Evolutionary conservation across 306 rosid species (phyloP), one percentile per base, ranked within the genome.

Genomic region (Cyclanthera cordifolia): DNA sequence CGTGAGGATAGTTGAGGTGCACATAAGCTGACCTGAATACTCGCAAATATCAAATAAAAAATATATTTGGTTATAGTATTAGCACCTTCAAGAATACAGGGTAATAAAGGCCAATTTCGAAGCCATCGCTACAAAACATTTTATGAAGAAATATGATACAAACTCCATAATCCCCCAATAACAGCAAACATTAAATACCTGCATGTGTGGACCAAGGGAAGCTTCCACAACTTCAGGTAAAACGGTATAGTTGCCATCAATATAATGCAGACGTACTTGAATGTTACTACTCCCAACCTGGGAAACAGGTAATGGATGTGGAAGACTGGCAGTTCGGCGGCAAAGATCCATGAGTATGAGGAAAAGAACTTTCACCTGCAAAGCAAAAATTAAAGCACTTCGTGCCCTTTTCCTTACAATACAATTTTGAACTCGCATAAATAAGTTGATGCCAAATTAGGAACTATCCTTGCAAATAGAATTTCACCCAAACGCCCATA

Each of bases 201-300:
- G 95, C 98, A 92, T 87, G 75, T 92, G 91, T 55, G 96, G 93
- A 68, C 91, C 95, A 76, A 92, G 86, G 64, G 96, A 83, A 53
- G 96, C 96, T 87, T 89, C 98, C 52, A 92, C 88, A 43, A 92
- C 95, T 81, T 92, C 95, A 14, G 98, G 98, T 68, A 89, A 84
- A 60, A 92, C 96, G 11, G 95, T 89, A 70, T 89, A 89, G 80
- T 87, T 89, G 25, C 98, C 96, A 61, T 92, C 98, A 72, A 89
- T 92, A 72, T 87, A 92, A 83, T 92, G 98, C 77, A 92, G 84
- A 76, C 93, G 87, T 57, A 89, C 95, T 79, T 92, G 98, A 78
- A 85, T 87, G 84, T 76, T 89, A 82, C 56, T 74, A 71, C 95
- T 83, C 61, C 95, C 96, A 56, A 92, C 93, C 84, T 92, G 98